These are phyloP conservation scores for Cyclotella kingstonii DNA, from an alignment of 108 stramenopile species.

Conservation along the genomic window DNA sequence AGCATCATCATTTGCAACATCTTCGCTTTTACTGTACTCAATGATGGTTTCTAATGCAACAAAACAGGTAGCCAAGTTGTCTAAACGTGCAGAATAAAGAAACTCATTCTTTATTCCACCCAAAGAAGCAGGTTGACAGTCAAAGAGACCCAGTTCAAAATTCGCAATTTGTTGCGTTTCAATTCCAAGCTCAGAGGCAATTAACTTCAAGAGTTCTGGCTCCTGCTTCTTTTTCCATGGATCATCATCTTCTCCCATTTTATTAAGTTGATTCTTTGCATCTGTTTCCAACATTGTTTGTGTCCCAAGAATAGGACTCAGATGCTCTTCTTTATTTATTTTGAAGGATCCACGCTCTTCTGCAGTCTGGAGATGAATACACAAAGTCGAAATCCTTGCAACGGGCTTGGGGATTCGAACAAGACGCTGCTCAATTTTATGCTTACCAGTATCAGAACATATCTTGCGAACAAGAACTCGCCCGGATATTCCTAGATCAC, in stretches of 20 bases:
- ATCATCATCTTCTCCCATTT: slow-evolving; percentile 23
- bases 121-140: slow-evolving; percentile 88
- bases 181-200: slow-evolving; percentile 75
- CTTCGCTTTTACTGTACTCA: slow-evolving; percentile 42
- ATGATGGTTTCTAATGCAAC: slow-evolving; percentile 63
- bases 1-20: slow-evolving; percentile 48
- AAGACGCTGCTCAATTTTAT: slow-evolving; percentile 50
- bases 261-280: slow-evolving; percentile 55
- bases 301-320: slow-evolving; percentile 84
- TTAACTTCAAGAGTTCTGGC: slow-evolving; percentile 72
- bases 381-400: slow-evolving; percentile 86
- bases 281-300: slow-evolving; percentile 48
- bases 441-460: slow-evolving; percentile 27
- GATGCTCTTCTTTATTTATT: slow-evolving; percentile 90
- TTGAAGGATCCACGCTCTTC: slow-evolving; percentile 75
- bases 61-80: slow-evolving; percentile 91
- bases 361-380: slow-evolving; percentile 89
- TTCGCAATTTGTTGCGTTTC: slow-evolving; percentile 82
- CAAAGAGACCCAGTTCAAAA: slow-evolving; percentile 91
- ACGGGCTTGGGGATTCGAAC: slow-evolving; percentile 76
- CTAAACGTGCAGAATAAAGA: slow-evolving; percentile 88
- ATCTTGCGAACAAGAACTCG: slow-evolving; percentile 57
- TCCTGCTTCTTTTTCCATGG: slow-evolving; percentile 77
- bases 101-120: slow-evolving; percentile 92
- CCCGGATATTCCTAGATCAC: slow-evolving; percentile 65